Base-by-base conservation (phyloP, 768 basidiomycete genomes). In the Mycena olivaceomarginata region DNA sequence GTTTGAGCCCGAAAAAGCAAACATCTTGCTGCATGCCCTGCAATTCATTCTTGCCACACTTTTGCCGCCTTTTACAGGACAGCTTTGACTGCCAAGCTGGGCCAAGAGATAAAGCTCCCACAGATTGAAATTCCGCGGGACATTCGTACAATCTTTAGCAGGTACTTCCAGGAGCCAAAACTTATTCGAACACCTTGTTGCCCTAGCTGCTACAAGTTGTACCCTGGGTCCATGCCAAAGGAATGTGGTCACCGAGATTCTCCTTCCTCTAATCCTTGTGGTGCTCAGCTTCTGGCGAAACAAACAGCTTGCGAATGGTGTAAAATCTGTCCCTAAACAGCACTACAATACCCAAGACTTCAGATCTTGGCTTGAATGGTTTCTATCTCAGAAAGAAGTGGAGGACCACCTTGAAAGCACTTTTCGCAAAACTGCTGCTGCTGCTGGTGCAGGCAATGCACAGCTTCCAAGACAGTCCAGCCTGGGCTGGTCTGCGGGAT, bases 281-380 rank as follows among this genome's bases (percentile, higher is more conserved):
- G 25, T 5, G 25, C 51, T 18, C 18, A 12, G 15, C 56, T 74
- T n/a, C 40, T 31, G 25, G 4, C 25, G 25, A 10, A 5, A 0
- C 13, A 43, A 41, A 12, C 64, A 48, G 5, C 13, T 43, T 31
- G 22, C 31, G 20, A 43, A 43, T 3, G 20, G 0, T 11, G 25
- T 46, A 12, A 59, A 67, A 67, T 7, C 2, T 18, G 46, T 74
- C 25, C 72, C 72, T 25, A 15, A 57, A 41, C 31, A 22, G 4
- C 43, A 8, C 18, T 74, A 39, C 66, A 60, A 59, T 39, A 74
- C 72, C 13, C 72, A 74, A 18, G n/a, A 59, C 31, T 75, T 75
- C 39, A 43, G 31, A n/a, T 60, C 73, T 31, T 75, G 73, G 73
- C 73, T 75, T 5, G 25, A 48, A n/a, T 75, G 16, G 15, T 68